These are phyloP conservation scores for Cladosporium sp. DNA, from an alignment of 2,329 filamentous ascomycete species.

Conservation along the genomic window DNA sequence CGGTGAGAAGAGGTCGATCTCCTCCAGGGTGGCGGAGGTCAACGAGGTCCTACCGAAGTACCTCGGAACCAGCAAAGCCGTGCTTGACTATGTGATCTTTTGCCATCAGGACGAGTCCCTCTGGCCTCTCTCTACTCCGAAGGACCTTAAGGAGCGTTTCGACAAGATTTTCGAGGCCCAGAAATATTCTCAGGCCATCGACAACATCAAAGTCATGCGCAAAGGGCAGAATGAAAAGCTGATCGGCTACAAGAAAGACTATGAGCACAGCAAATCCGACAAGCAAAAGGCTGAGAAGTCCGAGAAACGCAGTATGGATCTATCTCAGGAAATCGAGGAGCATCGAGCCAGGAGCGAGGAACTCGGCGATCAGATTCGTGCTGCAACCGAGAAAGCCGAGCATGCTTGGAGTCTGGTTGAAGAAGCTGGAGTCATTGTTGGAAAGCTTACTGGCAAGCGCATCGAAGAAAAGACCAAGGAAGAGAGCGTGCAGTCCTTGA, in stretches of 20 bases:
- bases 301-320: conserved; percentile 38
- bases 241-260: conserved; percentile 63
- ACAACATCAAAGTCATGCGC: conserved; percentile 80
- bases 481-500: conserved; percentile 63
- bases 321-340: conserved; percentile 61
- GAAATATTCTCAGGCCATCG: conserved; percentile 96
- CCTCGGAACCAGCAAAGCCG: conserved; percentile 80
- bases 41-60: conserved; percentile 78
- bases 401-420: conserved; percentile 68
- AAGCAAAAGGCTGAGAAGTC: conserved; percentile 74
- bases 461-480: conserved; percentile 67
- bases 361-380: conserved; percentile 55
- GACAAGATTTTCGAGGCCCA: conserved; percentile 96
- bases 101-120: conserved; percentile 97
- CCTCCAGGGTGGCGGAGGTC: conserved; percentile 72
- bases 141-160: conserved; percentile 82
- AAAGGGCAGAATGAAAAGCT: conserved; percentile 79
- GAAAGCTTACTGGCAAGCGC: conserved; percentile 67
- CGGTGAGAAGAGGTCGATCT: conserved; percentile 72
- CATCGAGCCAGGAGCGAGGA: conserved; percentile 54
- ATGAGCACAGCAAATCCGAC: conserved; percentile 71
- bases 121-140: conserved; percentile 90
- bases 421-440: conserved; percentile 67
- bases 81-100: conserved; percentile 93
- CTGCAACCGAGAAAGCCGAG: conserved; percentile 45